These are phyloP conservation scores for Podila epigama DNA, from an alignment of 192 early-diverging fungal species.

Conservation along the genomic window DNA sequence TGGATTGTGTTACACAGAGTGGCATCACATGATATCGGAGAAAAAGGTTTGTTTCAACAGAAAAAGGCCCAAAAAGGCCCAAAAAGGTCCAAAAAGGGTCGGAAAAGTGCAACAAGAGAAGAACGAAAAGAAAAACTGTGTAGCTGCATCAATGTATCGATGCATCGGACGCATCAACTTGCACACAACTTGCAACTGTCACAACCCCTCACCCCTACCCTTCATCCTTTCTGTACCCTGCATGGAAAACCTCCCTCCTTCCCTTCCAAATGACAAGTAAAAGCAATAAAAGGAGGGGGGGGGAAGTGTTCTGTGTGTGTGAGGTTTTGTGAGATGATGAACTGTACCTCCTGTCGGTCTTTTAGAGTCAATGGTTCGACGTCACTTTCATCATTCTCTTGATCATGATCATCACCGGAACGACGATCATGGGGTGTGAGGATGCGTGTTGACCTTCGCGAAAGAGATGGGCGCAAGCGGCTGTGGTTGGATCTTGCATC, in stretches of 20 bases:
- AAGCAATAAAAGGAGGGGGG: too few species aligned
- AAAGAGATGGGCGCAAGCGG: slow-evolving; percentile 1
- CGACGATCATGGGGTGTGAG: slow-evolving; percentile 4
- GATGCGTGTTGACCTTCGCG: slow-evolving; percentile 2
- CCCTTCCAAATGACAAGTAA: too few species aligned
- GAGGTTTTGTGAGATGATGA: neutral
- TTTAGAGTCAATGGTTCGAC: slow-evolving; percentile 38
- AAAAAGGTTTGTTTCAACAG: neutral
- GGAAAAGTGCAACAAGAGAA: neutral
- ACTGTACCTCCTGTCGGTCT: slow-evolving; percentile 43
- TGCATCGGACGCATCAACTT: too few species aligned
- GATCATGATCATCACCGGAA: slow-evolving; percentile 5
- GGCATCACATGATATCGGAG: too few species aligned
- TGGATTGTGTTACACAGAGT: too few species aligned
- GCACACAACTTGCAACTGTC: too few species aligned
- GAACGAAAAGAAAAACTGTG: neutral
- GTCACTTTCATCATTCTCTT: slow-evolving; percentile 16
- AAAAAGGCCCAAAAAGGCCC: neutral
- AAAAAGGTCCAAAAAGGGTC: neutral
- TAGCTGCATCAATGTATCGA: neutral
- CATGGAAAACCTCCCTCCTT: too few species aligned
- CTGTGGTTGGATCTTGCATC: slow-evolving; percentile 16
- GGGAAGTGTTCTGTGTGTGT: too few species aligned
- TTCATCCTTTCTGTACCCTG: too few species aligned
- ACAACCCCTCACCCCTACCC: too few species aligned